Evolutionary conservation across 2,329 filamentous ascomycete species (phyloP).

Genomic region (Metarhizium guizhouense): DNA sequence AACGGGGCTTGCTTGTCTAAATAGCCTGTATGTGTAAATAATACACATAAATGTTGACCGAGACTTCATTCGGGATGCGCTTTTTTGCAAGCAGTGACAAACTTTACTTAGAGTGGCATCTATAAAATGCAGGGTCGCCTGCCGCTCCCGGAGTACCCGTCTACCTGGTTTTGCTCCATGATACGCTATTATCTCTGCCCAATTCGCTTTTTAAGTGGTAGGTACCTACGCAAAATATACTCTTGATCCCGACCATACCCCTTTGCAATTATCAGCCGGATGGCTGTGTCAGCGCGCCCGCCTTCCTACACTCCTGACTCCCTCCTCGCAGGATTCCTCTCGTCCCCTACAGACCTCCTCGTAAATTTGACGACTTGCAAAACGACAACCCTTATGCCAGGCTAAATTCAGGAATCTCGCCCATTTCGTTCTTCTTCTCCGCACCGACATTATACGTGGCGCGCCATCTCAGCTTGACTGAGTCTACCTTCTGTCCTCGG

Average conservation of each 20-base stretch:
- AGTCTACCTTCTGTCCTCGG: conserved; percentile 56
- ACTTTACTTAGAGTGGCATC: background rate
- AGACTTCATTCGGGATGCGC: background rate
- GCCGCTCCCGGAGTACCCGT: background rate
- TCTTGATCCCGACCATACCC: background rate
- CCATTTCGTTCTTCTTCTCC: conserved; percentile 66
- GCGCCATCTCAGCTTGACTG: conserved; percentile 86
- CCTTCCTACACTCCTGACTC: background rate
- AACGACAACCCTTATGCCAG: conserved; percentile 43
- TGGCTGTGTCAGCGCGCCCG: background rate
- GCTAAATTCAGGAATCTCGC: conserved; percentile 72
- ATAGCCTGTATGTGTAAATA: background rate
- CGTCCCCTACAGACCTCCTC: background rate
- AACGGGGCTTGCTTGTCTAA: background rate
- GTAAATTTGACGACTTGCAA: background rate
- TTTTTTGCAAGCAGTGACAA: too few species aligned
- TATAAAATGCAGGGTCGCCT: background rate
- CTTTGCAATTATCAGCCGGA: background rate
- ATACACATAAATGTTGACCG: background rate
- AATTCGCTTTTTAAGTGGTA: background rate
- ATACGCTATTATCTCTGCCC: background rate
- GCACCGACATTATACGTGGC: conserved; percentile 66
- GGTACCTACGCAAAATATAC: background rate
- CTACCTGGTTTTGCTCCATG: background rate
- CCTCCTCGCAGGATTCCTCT: background rate